Percentiles rank a stretch among this genome's conserved stretches.
Conservation (phyloP, 2,329 filamentous ascomycete species). For the Raffaelea deltoideospora region DNA sequence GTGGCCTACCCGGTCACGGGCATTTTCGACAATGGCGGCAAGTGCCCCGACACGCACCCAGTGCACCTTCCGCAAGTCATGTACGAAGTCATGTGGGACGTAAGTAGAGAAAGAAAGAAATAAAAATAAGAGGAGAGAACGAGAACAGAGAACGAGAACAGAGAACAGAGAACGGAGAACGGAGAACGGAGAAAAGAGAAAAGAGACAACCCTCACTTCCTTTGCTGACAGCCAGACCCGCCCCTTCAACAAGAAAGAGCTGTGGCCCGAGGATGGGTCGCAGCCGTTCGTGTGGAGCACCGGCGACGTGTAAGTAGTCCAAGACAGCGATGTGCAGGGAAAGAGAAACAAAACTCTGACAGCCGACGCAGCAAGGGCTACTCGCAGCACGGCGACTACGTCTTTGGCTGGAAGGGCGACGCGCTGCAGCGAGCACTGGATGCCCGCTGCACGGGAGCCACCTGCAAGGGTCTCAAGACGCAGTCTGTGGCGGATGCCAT, state of each 20-base stretch:
- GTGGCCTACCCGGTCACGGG: constrained; percentile 28
- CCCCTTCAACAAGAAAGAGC: constrained; percentile 20
- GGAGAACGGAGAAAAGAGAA: too few relatives aligned
- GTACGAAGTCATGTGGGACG: constrained; percentile 31
- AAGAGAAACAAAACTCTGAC: neutral
- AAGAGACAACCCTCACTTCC: too few relatives aligned
- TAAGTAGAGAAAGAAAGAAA: too few relatives aligned
- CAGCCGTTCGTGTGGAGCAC: constrained; percentile 10
- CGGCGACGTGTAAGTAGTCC: constrained; percentile 7
- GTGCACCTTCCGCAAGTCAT: constrained; percentile 27
- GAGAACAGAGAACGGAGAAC: too few relatives aligned
- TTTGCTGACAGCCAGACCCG: too few relatives aligned
- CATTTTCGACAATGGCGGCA: constrained; percentile 14
- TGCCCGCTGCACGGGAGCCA: constrained; percentile 16
- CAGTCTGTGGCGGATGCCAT: constrained; percentile 14
- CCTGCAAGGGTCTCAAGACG: constrained; percentile 13
- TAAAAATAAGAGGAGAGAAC: too few relatives aligned
- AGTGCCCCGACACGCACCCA: constrained; percentile 26
- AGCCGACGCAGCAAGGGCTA: constrained; percentile 8
- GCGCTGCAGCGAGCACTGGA: constrained; percentile 24
- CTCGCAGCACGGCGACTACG: constrained; percentile 17
- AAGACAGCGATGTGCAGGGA: neutral
- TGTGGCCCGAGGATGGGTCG: constrained; percentile 18
- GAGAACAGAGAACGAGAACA: too few relatives aligned
- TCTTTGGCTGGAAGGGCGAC: constrained; percentile 18